These are phyloP conservation scores for Saccharomycopsis sp. DNA, from an alignment of 805 yeast genomes.

Conservation along the genomic window DNA sequence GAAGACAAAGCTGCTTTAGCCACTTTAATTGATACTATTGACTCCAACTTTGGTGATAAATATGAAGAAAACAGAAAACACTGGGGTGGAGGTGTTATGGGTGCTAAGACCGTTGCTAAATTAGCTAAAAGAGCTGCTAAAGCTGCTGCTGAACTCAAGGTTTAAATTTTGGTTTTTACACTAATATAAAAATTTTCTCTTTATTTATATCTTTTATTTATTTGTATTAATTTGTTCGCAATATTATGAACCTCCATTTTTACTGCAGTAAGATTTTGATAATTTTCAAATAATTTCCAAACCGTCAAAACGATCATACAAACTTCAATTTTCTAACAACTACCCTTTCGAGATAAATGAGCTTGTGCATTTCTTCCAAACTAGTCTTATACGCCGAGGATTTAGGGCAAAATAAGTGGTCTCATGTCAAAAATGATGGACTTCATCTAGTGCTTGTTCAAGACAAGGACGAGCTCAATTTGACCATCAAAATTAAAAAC, in stretches of 20 bases:
- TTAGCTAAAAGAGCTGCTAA: constrained; percentile 56
- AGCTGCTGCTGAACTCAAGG: constrained; percentile 24
- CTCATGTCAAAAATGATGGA: no score
- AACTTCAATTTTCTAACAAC: background rate
- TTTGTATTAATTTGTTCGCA: background rate
- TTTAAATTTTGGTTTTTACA: constrained; percentile 8
- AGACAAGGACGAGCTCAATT: no score
- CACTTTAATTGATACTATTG: constrained; percentile 82
- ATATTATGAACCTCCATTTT: background rate
- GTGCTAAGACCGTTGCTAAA: constrained; percentile 87
- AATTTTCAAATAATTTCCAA: no score
- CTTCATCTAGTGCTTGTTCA: no score
- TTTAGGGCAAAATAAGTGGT: no score
- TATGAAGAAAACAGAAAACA: constrained; percentile 95
- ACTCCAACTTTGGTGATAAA: constrained; percentile 87
- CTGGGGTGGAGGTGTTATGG: constrained; percentile 99
- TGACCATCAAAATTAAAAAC: no score
- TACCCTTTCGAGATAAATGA: no score
- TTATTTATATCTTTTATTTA: background rate
- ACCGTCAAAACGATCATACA: no score
- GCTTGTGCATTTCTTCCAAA: no score
- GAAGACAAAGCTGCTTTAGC: constrained; percentile 95
- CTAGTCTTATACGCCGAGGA: no score
- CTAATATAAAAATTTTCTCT: constrained; percentile 1
- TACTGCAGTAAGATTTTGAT: no score